Percentiles rank a stretch among this genome's conserved stretches.
These are phyloP conservation scores for Handroanthus guayacan DNA, from an alignment of 257 asterid genomes.

Conservation along the genomic window DNA sequence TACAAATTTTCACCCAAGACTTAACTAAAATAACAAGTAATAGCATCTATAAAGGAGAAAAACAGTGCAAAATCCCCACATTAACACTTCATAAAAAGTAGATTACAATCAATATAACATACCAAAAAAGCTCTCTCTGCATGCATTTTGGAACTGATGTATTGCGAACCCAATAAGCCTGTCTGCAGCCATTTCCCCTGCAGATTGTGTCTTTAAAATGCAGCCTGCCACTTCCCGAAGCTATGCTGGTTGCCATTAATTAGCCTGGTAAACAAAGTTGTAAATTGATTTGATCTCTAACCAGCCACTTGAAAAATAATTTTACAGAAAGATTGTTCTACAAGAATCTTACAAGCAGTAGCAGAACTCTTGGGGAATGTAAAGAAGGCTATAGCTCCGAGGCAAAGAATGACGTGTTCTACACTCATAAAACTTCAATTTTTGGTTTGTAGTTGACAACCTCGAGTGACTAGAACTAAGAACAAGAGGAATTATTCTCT, in stretches of 20 bases:
- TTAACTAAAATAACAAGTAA: not conserved
- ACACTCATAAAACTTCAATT: slow-evolving; percentile 3
- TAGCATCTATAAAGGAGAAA: slow-evolving; percentile 28
- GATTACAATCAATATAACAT: slow-evolving; percentile 26
- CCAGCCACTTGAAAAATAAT: slow-evolving; percentile 16
- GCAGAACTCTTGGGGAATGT: not conserved
- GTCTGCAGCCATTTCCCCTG: slow-evolving; percentile 54
- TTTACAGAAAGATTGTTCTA: not conserved
- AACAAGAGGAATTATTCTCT: not conserved
- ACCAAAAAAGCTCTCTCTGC: slow-evolving; percentile 72
- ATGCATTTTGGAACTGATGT: slow-evolving; percentile 51
- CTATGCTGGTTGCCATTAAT: slow-evolving; percentile 73
- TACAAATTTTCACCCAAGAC: not conserved
- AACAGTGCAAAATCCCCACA: not conserved
- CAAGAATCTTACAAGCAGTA: not conserved
- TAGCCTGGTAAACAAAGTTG: slow-evolving; percentile 41
- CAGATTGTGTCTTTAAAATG: slow-evolving; percentile 51
- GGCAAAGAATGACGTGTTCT: not conserved
- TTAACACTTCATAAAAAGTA: not conserved
- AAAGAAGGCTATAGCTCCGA: not conserved
- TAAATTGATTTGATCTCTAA: slow-evolving; percentile 2
- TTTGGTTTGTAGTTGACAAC: slow-evolving; percentile 11
- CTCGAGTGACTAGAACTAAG: not conserved
- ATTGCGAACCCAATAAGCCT: slow-evolving; percentile 47
- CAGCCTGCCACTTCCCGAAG: slow-evolving; percentile 61